Percentiles rank a stretch among this genome's conserved stretches.
Evolutionary conservation across 768 basidiomycete genomes (phyloP).

Genomic region (Russula earlei): DNA sequence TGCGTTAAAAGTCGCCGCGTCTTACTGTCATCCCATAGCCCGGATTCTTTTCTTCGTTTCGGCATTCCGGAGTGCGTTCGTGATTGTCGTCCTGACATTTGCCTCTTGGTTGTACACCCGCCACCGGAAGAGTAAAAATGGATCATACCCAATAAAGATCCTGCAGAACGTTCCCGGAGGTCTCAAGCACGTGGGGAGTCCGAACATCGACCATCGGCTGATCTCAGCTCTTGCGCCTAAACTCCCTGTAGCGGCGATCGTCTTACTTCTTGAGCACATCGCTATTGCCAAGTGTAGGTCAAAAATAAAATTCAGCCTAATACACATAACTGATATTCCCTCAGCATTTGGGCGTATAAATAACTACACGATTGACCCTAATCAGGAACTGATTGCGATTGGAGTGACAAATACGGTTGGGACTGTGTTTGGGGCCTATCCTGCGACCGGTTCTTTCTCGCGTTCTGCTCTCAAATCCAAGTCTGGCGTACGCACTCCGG

Average conservation of each 20-base stretch:
- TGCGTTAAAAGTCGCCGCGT: not conserved
- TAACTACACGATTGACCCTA: constrained; percentile 87
- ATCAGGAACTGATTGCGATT: constrained; percentile 93
- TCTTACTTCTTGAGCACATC: constrained; percentile 90
- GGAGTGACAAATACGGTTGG: constrained; percentile 94
- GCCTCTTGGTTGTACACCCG: constrained; percentile 81
- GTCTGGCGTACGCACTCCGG: constrained; percentile 94
- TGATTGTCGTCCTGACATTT: constrained; percentile 78
- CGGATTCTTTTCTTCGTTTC: constrained; percentile 70
- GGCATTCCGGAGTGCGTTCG: constrained; percentile 76
- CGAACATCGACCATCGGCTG: constrained; percentile 40
- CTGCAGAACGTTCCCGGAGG: constrained; percentile 79
- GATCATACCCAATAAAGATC: constrained; percentile 78
- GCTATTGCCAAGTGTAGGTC: constrained; percentile 88
- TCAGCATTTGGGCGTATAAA: constrained; percentile 90
- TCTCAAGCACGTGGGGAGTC: constrained; percentile 48
- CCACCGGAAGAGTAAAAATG: constrained; percentile 43
- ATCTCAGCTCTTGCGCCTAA: constrained; percentile 62
- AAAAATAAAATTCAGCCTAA: too few species aligned
- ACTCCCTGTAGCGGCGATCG: constrained; percentile 78
- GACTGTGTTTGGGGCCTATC: constrained; percentile 84
- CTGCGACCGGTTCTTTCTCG: constrained; percentile 97
- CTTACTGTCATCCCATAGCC: constrained; percentile 30
- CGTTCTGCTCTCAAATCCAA: constrained; percentile 95
- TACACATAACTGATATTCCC: not conserved